phyloP scores from a whole-genome alignment of 805 yeast species.

The Wickerhamiella alocasiicola region DNA sequence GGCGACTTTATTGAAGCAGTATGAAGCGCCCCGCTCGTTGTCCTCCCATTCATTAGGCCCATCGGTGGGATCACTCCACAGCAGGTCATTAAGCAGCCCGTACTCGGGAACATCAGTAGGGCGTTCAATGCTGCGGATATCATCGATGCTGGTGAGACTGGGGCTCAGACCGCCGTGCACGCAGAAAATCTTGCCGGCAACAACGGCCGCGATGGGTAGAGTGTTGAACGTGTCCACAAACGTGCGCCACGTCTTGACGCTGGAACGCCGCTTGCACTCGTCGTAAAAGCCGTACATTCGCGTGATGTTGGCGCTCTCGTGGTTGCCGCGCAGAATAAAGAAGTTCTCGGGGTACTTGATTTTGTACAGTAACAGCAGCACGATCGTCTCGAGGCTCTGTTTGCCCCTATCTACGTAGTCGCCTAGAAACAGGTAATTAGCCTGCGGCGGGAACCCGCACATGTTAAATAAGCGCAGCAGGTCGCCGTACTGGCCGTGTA shows the following conservation, averaged over 20 bases:
- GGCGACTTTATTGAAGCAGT: slow-evolving; percentile 67
- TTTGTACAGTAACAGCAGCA: slow-evolving; percentile 78
- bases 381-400: slow-evolving; percentile 85
- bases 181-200: slow-evolving; percentile 88
- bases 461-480: slow-evolving; percentile 80
- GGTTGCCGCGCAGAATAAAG: slow-evolving; percentile 86
- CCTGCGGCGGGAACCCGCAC: slow-evolving; percentile 93
- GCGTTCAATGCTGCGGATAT: slow-evolving; percentile 58
- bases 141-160: slow-evolving; percentile 58
- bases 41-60: slow-evolving; percentile 78
- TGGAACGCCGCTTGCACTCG: slow-evolving; percentile 91
- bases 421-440: slow-evolving; percentile 85
- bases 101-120: slow-evolving; percentile 83
- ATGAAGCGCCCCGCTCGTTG: slow-evolving; percentile 73
- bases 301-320: slow-evolving; percentile 94
- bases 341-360: slow-evolving; percentile 95
- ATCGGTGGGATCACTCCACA: slow-evolving; percentile 82
- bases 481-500: slow-evolving; percentile 94
- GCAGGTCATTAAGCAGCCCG: slow-evolving; percentile 61
- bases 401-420: slow-evolving; percentile 98
- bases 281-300: slow-evolving; percentile 96
- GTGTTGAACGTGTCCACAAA: slow-evolving; percentile 94
- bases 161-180: slow-evolving; percentile 81
- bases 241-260: slow-evolving; percentile 83
- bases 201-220: slow-evolving; percentile 88